These are phyloP conservation scores for Sporothrix dimorphospora DNA, from an alignment of 2,329 filamentous ascomycete species.

Conservation along the genomic window DNA sequence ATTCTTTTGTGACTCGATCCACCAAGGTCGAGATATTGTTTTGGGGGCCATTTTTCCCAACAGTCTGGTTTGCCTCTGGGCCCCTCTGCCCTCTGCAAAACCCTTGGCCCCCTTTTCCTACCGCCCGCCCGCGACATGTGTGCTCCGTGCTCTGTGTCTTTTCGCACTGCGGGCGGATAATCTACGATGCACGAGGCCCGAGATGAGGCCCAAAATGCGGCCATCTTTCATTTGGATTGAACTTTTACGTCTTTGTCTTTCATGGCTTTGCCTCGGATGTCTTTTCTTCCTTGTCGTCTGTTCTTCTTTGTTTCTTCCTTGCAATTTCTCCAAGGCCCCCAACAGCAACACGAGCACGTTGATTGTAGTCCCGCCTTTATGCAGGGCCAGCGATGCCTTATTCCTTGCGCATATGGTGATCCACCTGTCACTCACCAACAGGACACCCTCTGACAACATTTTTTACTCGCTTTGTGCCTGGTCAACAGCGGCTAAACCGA, in stretches of 20 bases:
- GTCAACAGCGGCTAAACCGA: conserved; percentile 8
- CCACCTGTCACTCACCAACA: no score
- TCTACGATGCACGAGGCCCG: conserved; percentile 1
- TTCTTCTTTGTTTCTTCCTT: background rate
- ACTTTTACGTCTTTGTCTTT: background rate
- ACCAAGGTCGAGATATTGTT: background rate
- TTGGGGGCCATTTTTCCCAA: conserved; percentile 32
- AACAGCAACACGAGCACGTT: background rate
- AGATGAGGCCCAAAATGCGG: conserved; percentile 25
- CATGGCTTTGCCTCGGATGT: background rate
- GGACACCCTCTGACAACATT: background rate
- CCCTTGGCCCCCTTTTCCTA: background rate
- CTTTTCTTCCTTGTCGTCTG: background rate
- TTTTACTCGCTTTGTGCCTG: background rate
- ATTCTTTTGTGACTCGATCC: conserved; percentile 10
- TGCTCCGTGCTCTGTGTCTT: background rate
- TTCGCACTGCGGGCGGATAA: background rate
- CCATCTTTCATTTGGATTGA: conserved; percentile 5
- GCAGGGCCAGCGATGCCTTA: background rate
- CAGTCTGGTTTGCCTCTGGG: conserved; percentile 27
- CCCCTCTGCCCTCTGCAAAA: background rate
- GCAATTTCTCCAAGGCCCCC: conserved; percentile 7
- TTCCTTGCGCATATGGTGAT: background rate
- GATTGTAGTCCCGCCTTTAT: background rate
- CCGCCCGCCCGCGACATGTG: background rate